These are phyloP conservation scores for Blepharisma undulans DNA, from an alignment of 169 alveolate genomes.

Conservation along the genomic window DNA sequence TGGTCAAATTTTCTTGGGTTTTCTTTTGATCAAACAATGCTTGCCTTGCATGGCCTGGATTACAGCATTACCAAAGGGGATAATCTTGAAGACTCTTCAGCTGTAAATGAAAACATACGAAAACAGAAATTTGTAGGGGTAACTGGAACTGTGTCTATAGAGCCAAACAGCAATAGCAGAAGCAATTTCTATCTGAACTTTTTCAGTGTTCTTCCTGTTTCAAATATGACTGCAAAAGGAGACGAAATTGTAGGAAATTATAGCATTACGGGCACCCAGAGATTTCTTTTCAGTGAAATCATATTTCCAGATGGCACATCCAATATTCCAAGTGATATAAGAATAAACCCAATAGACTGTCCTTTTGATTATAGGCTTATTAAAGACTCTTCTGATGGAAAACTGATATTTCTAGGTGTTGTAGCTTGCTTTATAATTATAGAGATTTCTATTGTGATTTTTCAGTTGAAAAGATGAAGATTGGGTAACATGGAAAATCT, in stretches of 20 bases:
- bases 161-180: not conserved
- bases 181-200: not conserved
- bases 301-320: not conserved
- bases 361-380: not conserved
- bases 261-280: not conserved
- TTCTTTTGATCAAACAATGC: constrained; percentile 14
- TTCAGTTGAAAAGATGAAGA: not conserved
- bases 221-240: not conserved
- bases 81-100: not conserved
- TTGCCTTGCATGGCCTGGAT: not conserved
- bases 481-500: not conserved
- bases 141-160: not conserved
- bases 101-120: not conserved
- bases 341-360: not conserved
- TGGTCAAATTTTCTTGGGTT: not conserved
- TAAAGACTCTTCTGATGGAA: not conserved
- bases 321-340: not conserved
- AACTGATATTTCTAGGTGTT: not conserved
- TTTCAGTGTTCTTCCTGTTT: not conserved
- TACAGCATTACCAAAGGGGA: not conserved
- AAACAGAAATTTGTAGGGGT: not conserved
- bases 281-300: not conserved
- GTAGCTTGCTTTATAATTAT: not conserved
- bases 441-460: not conserved
- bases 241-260: not conserved